Evolutionary conservation across 148 eudicot species (phyloP), one percentile per base, ranked within the genome.

Genomic region (Chenopodium formosanum): DNA sequence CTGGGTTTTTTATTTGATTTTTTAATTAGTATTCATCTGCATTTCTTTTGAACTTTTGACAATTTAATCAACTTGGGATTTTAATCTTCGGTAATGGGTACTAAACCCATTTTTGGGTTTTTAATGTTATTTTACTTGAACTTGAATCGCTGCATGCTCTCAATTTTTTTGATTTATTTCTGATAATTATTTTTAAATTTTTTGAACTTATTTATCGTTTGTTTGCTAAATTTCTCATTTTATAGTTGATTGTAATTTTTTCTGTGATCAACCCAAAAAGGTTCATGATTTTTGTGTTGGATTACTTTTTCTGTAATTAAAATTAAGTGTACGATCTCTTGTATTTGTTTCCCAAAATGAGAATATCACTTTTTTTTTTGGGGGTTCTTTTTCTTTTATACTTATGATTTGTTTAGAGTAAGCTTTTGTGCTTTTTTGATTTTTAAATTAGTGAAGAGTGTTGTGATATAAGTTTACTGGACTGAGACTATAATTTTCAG

Each of bases 121-220:
- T 56, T 17, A 56, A 16, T 47, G 10, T 68, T 69, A 6, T 23
- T 23, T 58, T 16, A 22, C 14, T 56, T 71, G 44, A 31, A 74
- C 50, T 68, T 67, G 44, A 78, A 78, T 47, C 25, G 40, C 31
- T 79, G 53, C 81, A 79, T 52, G 74, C 70, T 56, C 27, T 75
- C 31, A 7, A 4, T 7, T 78, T 69, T 78, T 77, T 69, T 78
- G 6, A 20, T 2, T 46, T 11, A 40, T 8, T 70, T 70, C 2
- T 69, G n/a, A 17, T 34, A 31, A 19, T 2, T 23, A 29, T 4
- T 4, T 34, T 69, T 53, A 2, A 19, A 1, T 2, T 53, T 32
- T 20, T 32, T 37, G 14, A 56, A 14, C 62, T 70, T 13, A 56
- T 9, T 53, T 34, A 1, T 53, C n/a, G 2, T 58, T 69, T 20